These are phyloP conservation scores for Tagetes patula DNA, from an alignment of 129 eudicot species.

Conservation along the genomic window DNA sequence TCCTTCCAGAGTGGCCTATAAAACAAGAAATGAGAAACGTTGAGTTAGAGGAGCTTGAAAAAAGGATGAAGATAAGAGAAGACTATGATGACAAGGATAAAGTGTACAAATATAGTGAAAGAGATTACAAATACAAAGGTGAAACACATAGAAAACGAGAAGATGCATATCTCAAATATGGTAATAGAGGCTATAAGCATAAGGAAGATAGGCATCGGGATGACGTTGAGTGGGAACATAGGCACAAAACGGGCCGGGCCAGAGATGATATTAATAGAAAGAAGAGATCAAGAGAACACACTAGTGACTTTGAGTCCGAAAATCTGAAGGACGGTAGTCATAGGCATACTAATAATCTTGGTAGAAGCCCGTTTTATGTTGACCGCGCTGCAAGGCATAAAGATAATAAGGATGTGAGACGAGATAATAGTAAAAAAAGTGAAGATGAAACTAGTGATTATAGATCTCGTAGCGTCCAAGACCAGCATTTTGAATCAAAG, in stretches of 20 bases:
- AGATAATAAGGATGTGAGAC: conserved; percentile 58
- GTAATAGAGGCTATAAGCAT: conserved; percentile 38
- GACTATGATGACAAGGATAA: conserved; percentile 53
- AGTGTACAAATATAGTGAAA: conserved; percentile 9
- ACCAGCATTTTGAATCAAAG: conserved; percentile 47
- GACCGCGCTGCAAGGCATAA: conserved; percentile 51
- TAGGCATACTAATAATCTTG: conserved; percentile 40
- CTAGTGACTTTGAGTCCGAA: conserved; percentile 52
- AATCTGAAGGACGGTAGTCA: conserved; percentile 54
- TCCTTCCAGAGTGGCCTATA: conserved; percentile 44
- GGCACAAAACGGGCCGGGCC: conserved; percentile 38
- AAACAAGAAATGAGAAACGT: conserved; percentile 54
- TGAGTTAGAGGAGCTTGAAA: conserved; percentile 68
- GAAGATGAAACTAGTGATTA: conserved; percentile 50
- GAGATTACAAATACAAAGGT: conserved; percentile 39
- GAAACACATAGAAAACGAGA: conserved; percentile 46
- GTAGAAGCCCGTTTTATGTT: conserved; percentile 47
- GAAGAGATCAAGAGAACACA: conserved; percentile 54
- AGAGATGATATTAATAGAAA: conserved; percentile 48
- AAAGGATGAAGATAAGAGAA: conserved; percentile 60
- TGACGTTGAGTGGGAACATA: conserved; percentile 48
- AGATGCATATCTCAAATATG: conserved; percentile 34
- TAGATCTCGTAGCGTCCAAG: conserved; percentile 43
- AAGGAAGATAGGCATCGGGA: conserved; percentile 39
- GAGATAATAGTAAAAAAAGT: conserved; percentile 28